Conservation (phyloP, 257 asterid genomes). For the Lycium barbarum region DNA sequence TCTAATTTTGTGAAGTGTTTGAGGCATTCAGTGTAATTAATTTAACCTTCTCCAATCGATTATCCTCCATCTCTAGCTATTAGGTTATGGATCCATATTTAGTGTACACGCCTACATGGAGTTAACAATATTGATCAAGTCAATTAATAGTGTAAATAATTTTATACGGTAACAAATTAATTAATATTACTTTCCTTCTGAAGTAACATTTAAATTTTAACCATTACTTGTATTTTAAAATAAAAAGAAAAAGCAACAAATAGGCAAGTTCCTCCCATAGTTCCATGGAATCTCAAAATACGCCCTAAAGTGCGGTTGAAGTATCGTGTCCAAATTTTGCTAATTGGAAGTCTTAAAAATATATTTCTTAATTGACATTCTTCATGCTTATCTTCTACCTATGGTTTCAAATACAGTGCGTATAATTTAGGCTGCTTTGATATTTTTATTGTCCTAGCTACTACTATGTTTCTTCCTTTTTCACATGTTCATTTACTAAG, state of each 20-base stretch:
- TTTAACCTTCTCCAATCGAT: too few relatives aligned
- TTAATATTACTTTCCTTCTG: too few relatives aligned
- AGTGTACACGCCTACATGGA: too few relatives aligned
- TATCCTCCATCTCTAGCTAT: too few relatives aligned
- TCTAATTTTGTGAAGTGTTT: too few relatives aligned
- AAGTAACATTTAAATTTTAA: neutral
- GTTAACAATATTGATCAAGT: too few relatives aligned
- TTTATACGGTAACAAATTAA: too few relatives aligned
- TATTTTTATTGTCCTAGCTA: neutral
- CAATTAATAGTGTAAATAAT: too few relatives aligned
- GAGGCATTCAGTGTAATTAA: too few relatives aligned
- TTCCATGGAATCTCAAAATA: constrained; percentile 46
- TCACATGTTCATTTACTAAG: constrained; percentile 30
- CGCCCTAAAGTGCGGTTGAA: constrained; percentile 46
- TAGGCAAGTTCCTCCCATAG: too few relatives aligned
- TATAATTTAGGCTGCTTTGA: neutral
- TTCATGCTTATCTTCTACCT: constrained; percentile 36
- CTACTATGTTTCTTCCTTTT: constrained; percentile 10
- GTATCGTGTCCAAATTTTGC: constrained; percentile 35
- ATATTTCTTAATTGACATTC: neutral
- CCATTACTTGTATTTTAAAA: neutral
- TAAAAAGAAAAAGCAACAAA: neutral
- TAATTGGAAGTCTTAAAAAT: constrained; percentile 32
- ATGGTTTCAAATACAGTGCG: neutral
- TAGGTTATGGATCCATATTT: too few relatives aligned